phyloP scores from a whole-genome alignment of 1,284 basidiomycete genomes.

The Ceratobasidium papillatum region DNA sequence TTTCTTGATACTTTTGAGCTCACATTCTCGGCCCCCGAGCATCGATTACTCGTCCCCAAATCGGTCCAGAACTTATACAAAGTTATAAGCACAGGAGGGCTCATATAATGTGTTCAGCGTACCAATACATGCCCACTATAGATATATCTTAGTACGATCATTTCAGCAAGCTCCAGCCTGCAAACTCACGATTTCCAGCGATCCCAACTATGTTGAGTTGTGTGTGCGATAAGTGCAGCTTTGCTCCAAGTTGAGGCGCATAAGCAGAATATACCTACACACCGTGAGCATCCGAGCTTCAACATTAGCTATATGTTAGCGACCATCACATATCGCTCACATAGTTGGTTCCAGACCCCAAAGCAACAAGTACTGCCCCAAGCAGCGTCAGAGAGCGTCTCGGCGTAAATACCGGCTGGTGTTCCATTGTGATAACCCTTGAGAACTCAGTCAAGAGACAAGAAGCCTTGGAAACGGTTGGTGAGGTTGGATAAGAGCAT shows the following conservation, averaged over 20 bases:
- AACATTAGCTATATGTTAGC: neutral
- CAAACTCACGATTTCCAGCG: slow-evolving; percentile 67
- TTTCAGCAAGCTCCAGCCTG: slow-evolving; percentile 1
- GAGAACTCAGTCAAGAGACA: neutral
- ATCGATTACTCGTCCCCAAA: slow-evolving; percentile 77
- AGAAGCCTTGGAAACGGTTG: neutral
- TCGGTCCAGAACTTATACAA: slow-evolving; percentile 66
- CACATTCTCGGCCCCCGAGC: slow-evolving; percentile 65
- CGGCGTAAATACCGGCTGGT: slow-evolving; percentile 2
- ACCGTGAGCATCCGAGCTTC: neutral
- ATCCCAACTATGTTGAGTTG: slow-evolving; percentile 77
- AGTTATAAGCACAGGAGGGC: slow-evolving; percentile 47
- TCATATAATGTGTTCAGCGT: slow-evolving; percentile 31
- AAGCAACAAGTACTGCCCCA: slow-evolving; percentile 36
- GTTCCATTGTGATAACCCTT: slow-evolving; percentile 5
- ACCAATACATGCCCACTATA: slow-evolving; percentile 34
- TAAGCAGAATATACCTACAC: slow-evolving; percentile 60
- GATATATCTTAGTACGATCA: slow-evolving; percentile 8
- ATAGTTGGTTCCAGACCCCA: slow-evolving; percentile 43
- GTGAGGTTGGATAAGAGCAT: slow-evolving; percentile 7
- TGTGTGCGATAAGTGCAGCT: slow-evolving; percentile 76
- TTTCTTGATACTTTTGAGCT: slow-evolving; percentile 28
- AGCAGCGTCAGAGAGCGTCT: slow-evolving; percentile 29
- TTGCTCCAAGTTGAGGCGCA: slow-evolving; percentile 76
- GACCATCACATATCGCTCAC: slow-evolving; percentile 30